Evolutionary conservation across 2,329 filamentous ascomycete genomes (phyloP), one percentile per base, ranked within the genome.

Genomic region (Colletotrichum magnum): DNA sequence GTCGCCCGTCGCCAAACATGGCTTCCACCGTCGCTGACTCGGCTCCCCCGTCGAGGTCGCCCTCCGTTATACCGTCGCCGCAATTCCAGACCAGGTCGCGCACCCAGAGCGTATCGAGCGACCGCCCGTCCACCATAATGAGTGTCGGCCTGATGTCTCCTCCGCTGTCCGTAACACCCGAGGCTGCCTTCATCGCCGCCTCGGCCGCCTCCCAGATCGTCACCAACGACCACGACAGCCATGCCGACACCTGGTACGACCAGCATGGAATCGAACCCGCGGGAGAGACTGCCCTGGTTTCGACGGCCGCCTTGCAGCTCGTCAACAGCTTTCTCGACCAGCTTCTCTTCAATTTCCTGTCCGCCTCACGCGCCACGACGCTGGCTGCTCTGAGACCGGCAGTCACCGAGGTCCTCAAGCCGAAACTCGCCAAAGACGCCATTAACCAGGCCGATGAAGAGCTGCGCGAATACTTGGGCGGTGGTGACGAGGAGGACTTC

Each of bases 301-400:
- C 94, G 1, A 85, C 87, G 2, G 87, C 88, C 32, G 93, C 96
- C 0, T 84, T 98, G 45, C 86, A 87, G 50, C 87, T 97, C 10
- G 88, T 98, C 77, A 99, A 99, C 82, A 90, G 88, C 75, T 99
- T 99, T 77, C 88, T 99, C 71, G 96, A 99, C 79, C 94, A 98
- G 77, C 86, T 98, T 5, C 87, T 99, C 6, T 97, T 95, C 84
- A 95, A 94, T 76, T 93, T 98, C 71, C 88, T 99, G n/a, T 89
- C 90, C 28, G 85, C 89, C 13, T 91, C 95, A 18, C 91, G 92
- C 74, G 94, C 94, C 3, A 97, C 94, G 0, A 89, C 90, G 3
- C 85, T 98, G 9, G 82, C 88, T 7, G 87, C 90, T 3, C 87
- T 98, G 68, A 90, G 94, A 69, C 93, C 94, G 3, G 95, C 95